Conservation (phyloP, 129 eudicot genomes). For the Flaveria bidentis region DNA sequence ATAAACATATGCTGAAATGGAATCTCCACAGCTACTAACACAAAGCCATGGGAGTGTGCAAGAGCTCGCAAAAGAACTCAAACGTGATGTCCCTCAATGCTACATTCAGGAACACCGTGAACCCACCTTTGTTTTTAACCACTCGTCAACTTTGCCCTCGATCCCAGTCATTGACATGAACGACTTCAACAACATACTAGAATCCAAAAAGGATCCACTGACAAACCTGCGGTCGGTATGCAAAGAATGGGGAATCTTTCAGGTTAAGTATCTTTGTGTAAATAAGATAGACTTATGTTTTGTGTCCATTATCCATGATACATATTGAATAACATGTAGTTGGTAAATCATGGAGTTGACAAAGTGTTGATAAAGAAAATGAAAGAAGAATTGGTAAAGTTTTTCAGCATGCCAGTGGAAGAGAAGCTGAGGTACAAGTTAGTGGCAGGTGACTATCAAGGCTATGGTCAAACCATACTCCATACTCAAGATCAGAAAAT, state of each 20-base stretch:
- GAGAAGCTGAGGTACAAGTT: conserved; percentile 51
- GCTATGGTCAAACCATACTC: conserved; percentile 57
- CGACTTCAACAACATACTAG: conserved; percentile 26
- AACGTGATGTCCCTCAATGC: conserved; percentile 25
- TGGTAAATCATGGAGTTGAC: conserved; percentile 62
- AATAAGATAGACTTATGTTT: background rate
- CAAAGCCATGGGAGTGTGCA: conserved; percentile 39
- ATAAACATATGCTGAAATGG: conserved; percentile 26
- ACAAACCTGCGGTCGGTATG: conserved; percentile 17
- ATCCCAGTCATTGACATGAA: conserved; percentile 58
- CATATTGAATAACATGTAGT: conserved; percentile 24
- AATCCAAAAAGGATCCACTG: conserved; percentile 18
- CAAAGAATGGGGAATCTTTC: conserved; percentile 66
- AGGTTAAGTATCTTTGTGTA: conserved; percentile 24
- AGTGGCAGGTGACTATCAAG: conserved; percentile 49
- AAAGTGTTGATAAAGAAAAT: conserved; percentile 40
- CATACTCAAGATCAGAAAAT: conserved; percentile 37
- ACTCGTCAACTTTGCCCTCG: conserved; percentile 29
- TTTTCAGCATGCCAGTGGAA: conserved; percentile 49
- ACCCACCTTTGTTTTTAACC: conserved; percentile 22
- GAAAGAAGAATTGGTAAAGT: conserved; percentile 38
- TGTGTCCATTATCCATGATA: background rate
- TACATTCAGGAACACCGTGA: conserved; percentile 38
- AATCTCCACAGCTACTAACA: conserved; percentile 17
- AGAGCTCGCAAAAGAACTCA: conserved; percentile 44